phyloP scores from a whole-genome alignment of 768 basidiomycete species.

The Lentinula aciculospora region DNA sequence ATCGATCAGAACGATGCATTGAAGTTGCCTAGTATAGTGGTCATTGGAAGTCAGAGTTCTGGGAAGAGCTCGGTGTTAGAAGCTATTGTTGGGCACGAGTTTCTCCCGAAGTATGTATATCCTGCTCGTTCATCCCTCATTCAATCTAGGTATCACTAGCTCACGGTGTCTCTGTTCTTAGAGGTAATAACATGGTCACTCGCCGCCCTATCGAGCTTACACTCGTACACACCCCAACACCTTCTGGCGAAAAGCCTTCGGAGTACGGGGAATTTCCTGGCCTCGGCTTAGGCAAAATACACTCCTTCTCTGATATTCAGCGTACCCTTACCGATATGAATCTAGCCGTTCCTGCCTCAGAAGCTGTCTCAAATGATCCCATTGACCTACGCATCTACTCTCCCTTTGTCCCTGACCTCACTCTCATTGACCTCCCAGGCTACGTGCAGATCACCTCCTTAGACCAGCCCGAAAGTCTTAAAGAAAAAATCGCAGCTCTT shows the following conservation, averaged over 20 bases:
- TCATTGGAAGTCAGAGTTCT: conserved; percentile 96
- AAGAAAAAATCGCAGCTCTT: conserved; percentile 82
- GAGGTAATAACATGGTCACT: conserved; percentile 99
- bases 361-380: conserved; percentile 90
- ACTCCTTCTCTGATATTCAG: conserved; percentile 89
- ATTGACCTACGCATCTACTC: conserved; percentile 97
- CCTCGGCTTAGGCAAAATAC: conserved; percentile 83
- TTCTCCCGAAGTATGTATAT: conserved; percentile 85
- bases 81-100: conserved; percentile 96
- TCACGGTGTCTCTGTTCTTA: conserved; percentile 22
- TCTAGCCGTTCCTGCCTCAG: conserved; percentile 81
- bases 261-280: conserved; percentile 96
- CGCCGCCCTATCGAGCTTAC: conserved; percentile 97
- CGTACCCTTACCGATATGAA: conserved; percentile 92
- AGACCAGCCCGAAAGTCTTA: conserved; percentile 93
- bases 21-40: conserved; percentile 95
- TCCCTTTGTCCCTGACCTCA: conserved; percentile 93
- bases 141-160: background rate
- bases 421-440: conserved; percentile 94
- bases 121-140: background rate
- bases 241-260: conserved; percentile 44
- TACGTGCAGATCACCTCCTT: conserved; percentile 93
- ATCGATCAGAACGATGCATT: conserved; percentile 95
- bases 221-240: conserved; percentile 82
- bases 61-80: conserved; percentile 98